phyloP scores from a whole-genome alignment of 1,284 basidiomycete species.

The Prillingera fragicola region DNA sequence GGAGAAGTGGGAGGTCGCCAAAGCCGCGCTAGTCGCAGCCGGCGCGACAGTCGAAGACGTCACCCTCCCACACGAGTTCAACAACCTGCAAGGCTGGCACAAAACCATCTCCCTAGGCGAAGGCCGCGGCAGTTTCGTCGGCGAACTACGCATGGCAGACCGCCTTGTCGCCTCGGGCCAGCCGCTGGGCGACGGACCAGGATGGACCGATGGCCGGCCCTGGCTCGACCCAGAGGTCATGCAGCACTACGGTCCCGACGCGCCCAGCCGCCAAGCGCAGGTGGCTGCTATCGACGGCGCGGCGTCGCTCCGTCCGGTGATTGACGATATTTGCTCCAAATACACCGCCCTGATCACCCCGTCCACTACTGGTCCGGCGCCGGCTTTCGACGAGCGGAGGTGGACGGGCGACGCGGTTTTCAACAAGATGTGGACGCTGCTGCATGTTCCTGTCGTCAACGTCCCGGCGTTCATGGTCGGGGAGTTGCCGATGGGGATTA shows the following conservation, averaged over 20 bases:
- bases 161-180: no score
- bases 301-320: conserved; percentile 20
- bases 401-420: conserved; percentile 29
- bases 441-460: conserved; percentile 29
- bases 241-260: conserved; percentile 22
- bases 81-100: conserved; percentile 20
- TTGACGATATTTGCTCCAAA: conserved; percentile 21
- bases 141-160: conserved; percentile 18
- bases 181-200: background rate
- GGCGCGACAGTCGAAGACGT: conserved; percentile 29
- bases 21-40: conserved; percentile 11
- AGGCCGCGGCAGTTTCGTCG: conserved; percentile 20
- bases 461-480: conserved; percentile 25
- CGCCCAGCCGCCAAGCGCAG: conserved; percentile 12
- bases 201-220: background rate
- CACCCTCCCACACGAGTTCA: conserved; percentile 18
- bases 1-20: conserved; percentile 18
- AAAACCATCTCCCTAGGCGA: conserved; percentile 25
- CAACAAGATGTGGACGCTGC: conserved; percentile 30
- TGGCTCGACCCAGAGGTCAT: conserved; percentile 19
- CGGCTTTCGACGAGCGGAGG: conserved; percentile 17
- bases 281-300: conserved; percentile 27
- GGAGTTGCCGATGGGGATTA: conserved; percentile 26
- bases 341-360: conserved; percentile 30
- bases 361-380: conserved; percentile 24